A percentile compares a stretch with the other conserved stretches of the same genome.
Evolutionary conservation across 2,329 filamentous ascomycete species (phyloP).

Genomic region (Fusarium paranaense): DNA sequence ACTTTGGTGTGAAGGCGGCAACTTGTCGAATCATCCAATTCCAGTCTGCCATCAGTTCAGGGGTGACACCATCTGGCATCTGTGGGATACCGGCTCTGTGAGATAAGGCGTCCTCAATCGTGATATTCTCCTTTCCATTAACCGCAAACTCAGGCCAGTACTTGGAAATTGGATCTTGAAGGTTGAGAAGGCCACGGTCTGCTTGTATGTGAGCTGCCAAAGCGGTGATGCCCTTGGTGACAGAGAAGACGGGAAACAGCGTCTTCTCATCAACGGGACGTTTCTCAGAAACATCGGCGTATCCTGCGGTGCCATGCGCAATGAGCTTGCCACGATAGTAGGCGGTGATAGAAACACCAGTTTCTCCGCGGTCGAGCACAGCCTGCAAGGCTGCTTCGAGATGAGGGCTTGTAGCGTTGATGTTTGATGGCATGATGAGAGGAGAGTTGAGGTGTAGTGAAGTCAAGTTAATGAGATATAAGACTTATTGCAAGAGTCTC

Average conservation of each 20-base stretch:
- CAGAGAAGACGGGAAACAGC: slow-evolving; percentile 19
- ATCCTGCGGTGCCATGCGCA: not conserved
- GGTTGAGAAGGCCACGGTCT: slow-evolving; percentile 9
- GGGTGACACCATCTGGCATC: slow-evolving; percentile 13
- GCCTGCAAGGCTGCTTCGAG: not conserved
- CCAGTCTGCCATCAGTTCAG: slow-evolving; percentile 19
- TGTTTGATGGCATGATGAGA: not conserved
- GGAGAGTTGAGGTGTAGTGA: not conserved
- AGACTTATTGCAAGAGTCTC: not conserved
- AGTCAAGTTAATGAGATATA: not conserved
- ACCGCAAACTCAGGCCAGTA: slow-evolving; percentile 32
- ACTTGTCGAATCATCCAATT: slow-evolving; percentile 10
- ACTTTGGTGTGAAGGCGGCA: not conserved
- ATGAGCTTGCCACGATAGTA: slow-evolving; percentile 4
- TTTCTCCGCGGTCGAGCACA: not conserved
- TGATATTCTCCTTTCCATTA: slow-evolving; percentile 21
- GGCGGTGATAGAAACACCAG: not conserved
- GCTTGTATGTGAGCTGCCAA: slow-evolving; percentile 19
- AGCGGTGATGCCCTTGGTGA: slow-evolving; percentile 30
- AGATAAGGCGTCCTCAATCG: slow-evolving; percentile 1
- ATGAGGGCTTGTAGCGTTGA: not conserved
- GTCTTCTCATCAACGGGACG: slow-evolving; percentile 2
- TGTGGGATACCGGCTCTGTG: slow-evolving; percentile 24
- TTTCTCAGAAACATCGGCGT: not conserved
- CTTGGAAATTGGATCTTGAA: not conserved